Base-by-base conservation (phyloP, 169 alveolate species). In the Theileria sp. region DNA sequence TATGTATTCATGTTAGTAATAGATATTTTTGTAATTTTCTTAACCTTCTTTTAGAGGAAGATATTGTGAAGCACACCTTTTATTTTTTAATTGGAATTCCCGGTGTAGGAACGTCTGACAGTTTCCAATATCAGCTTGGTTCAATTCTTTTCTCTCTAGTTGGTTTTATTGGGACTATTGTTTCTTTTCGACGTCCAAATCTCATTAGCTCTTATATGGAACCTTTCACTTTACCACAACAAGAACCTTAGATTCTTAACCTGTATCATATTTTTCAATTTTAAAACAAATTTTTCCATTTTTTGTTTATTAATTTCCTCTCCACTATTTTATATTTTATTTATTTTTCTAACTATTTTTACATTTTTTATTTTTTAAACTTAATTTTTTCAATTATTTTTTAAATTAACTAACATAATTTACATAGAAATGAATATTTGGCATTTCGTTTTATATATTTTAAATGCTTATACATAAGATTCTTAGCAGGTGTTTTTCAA, bases 1-100 rank as follows among this genome's bases (percentile, higher is more conserved):
- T 64, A 28, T 26, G 8, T 30, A 26, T 26, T 7, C 6, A n/a
- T 64, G 32, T n/a, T 26, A 64, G 26, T 15, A 7, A 26, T 30
- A 17, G 32, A 23, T 15, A n/a, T 38, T 38, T 15, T 26, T 1
- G 10, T 28, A 23, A 60, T 28, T 28, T 10, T 7, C 19, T 74
- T 17, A 74, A 19, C 49, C 44, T 25, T 23, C 61, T 54, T 60
- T 25, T 54, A 74, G 80, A 58, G 50, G 80, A 74, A 74, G 80
- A 74, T 50, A 60, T 74, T 21, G 80, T 74, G 32, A 74, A 74
- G 80, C 72, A 60, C 79, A 44, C 80, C 70, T 25, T 74, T 60
- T 74, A 60, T 60, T 74, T 74, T 54, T 60, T 74, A 30, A 25
- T 74, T 17, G 80, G 80, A 13, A 15, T 74, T 8, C 80, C 80